A percentile compares a stretch with the other conserved stretches of the same genome.
phyloP scores from a whole-genome alignment of 2,329 filamentous ascomycete species.

The Neurospora sp. region DNA sequence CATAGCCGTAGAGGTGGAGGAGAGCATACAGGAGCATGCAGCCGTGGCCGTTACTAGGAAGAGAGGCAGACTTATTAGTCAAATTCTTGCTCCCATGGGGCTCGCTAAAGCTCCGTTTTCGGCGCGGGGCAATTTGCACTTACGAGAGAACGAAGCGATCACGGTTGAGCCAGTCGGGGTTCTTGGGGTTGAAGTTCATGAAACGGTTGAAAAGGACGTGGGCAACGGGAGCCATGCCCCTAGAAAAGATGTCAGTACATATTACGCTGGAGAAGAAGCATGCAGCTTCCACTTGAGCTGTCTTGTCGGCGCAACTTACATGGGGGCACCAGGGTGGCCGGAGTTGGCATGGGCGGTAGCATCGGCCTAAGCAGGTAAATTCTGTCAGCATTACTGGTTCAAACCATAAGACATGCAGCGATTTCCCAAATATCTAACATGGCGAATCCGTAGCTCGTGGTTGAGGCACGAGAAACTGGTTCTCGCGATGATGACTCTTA shows the following conservation, averaged over 20 bases:
- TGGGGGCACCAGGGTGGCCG: constrained; percentile 96
- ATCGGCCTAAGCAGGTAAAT: constrained; percentile 62
- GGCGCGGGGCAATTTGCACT: constrained; percentile 33
- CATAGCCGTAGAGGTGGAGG: constrained; percentile 92
- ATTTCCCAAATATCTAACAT: not conserved
- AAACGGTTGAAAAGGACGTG: constrained; percentile 99
- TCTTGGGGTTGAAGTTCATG: constrained; percentile 99
- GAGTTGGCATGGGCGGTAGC: constrained; percentile 93
- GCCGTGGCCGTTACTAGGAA: constrained; percentile 80
- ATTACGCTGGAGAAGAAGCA: not conserved
- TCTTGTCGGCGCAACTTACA: constrained; percentile 43
- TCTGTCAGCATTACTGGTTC: constrained; percentile 10
- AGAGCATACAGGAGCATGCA: constrained; percentile 99
- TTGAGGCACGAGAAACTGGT: not conserved
- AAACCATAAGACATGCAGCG: no score
- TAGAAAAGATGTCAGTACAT: constrained; percentile 27
- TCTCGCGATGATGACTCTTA: not conserved
- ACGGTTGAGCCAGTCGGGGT: constrained; percentile 92
- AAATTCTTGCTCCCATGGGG: not conserved
- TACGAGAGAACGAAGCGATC: constrained; percentile 99
- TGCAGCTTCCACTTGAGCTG: not conserved
- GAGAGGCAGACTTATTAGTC: not conserved
- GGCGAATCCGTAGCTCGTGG: not conserved
- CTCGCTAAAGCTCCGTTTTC: not conserved
- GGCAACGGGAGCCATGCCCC: constrained; percentile 82